phyloP scores from a whole-genome alignment of 208 protist species.

The Trypanosoma grayi region DNA sequence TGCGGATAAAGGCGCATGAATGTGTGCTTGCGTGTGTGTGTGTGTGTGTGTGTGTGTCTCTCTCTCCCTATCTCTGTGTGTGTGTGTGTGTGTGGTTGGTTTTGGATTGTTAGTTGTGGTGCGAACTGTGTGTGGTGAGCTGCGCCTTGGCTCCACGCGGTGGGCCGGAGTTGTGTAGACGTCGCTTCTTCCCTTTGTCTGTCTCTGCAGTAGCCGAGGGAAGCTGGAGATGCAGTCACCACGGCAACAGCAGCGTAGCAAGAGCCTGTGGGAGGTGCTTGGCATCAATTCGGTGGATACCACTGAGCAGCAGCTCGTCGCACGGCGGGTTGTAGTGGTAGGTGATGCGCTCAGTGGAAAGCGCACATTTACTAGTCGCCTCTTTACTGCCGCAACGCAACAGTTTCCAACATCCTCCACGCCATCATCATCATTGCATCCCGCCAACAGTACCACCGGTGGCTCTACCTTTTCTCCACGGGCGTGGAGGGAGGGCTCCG shows the following conservation, averaged over 20 bases:
- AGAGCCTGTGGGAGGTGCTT: constrained; percentile 50
- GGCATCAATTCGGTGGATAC: constrained; percentile 41
- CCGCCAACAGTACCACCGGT: neutral
- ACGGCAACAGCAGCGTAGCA: neutral
- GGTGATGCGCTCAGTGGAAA: constrained; percentile 73
- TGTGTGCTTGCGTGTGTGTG: too few relatives aligned
- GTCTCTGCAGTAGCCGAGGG: neutral
- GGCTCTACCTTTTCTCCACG: neutral
- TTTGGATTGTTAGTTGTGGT: too few relatives aligned
- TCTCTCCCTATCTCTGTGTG: too few relatives aligned
- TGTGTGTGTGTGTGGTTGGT: too few relatives aligned
- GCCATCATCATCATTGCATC: neutral
- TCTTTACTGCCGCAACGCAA: constrained; percentile 61
- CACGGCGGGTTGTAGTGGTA: constrained; percentile 60
- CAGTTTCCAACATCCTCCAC: constrained; percentile 25
- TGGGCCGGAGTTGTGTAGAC: too few relatives aligned
- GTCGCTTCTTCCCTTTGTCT: constrained; percentile 18
- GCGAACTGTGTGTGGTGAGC: too few relatives aligned
- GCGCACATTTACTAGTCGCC: constrained; percentile 57
- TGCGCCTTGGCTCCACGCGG: too few relatives aligned
- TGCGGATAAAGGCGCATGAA: constrained; percentile 20
- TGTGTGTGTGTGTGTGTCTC: too few relatives aligned
- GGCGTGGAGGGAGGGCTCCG: neutral
- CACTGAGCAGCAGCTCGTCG: constrained; percentile 35
- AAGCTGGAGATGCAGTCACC: neutral